Evolutionary conservation across 2,329 filamentous ascomycete genomes (phyloP).

Genomic region (Grosmannia penicillata): DNA sequence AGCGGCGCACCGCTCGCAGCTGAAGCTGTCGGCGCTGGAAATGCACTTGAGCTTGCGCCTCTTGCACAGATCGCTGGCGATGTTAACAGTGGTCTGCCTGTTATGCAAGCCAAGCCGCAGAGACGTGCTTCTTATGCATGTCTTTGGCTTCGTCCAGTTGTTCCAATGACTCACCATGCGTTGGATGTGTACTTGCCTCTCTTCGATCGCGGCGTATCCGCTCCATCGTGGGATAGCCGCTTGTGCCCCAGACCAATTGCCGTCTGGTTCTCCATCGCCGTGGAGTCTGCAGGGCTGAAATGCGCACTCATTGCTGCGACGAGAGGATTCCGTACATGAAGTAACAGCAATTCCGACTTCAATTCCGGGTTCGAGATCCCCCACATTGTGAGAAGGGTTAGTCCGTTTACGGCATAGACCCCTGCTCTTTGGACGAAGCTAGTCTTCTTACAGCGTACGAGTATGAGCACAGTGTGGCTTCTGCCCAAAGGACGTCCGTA

Average conservation of each 20-base stretch:
- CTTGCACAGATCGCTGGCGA: slow-evolving; percentile 19
- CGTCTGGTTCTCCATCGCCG: background rate
- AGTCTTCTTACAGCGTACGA: too few relatives aligned
- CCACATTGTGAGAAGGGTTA: too few relatives aligned
- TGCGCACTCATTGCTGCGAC: too few relatives aligned
- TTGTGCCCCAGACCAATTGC: background rate
- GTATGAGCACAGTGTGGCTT: too few relatives aligned
- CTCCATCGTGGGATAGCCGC: background rate
- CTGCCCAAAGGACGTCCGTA: too few relatives aligned
- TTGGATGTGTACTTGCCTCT: background rate
- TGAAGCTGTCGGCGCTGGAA: slow-evolving; percentile 7
- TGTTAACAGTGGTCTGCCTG: background rate
- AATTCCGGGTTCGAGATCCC: too few relatives aligned
- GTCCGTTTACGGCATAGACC: too few relatives aligned
- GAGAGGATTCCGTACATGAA: too few relatives aligned
- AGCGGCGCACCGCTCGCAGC: background rate
- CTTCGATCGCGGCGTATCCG: background rate
- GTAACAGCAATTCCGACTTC: too few relatives aligned
- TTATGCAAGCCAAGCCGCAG: background rate
- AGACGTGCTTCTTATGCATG: background rate
- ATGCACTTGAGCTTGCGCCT: slow-evolving; percentile 24
- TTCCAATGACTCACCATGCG: background rate
- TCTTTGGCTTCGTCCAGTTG: background rate
- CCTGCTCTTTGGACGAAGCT: too few relatives aligned
- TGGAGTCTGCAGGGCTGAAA: background rate